Base-by-base conservation (phyloP, 2,329 filamentous ascomycete species). In the Akanthomyces uredinophilus region DNA sequence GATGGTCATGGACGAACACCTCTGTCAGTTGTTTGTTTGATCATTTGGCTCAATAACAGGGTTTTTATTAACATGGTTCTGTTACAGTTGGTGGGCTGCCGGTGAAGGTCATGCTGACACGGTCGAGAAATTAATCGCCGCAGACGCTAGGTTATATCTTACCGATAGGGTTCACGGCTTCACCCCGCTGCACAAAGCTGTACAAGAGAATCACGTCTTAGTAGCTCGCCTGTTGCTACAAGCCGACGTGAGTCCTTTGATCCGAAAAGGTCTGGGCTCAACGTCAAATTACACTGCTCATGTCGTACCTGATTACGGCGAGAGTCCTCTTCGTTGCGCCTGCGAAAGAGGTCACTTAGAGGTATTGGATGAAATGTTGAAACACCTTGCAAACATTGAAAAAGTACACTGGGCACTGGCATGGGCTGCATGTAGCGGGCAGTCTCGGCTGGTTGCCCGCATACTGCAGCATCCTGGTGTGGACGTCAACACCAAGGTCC, bases 61-160 rank as follows among this genome's bases (percentile, higher is more conserved):
- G 3, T 27, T 20, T 24, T 22, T 11, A 18, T 24, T 60, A 53
- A 60, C 49, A 35, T 5, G 13, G 2, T 29, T 20, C 4, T 3
- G 27, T n/a, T 53, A 2, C 44, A 64, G 59, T 11, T 66, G 67
- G 66, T 68, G 66, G 65, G 72, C 72, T 55, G 69, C 71, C 18
- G 22, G 4, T 1, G 56, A 46, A 6, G 70, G 71, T 0, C 68
- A 70, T 46, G 39, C 58, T 1, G 64, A 56, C 24, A 35, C 39
- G 1, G 57, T 46, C 11, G 11, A 22, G 24, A 10, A 20, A 8
- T 53, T 60, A 20, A 53, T 60, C 27, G 39, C 49, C 13, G 39
- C 57, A 51, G 57, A 47, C n/a, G 49, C 29, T 13, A 37, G 16
- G 49, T 13, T 32, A 41, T 39, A 60, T 22, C 39, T 27, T 4